Evolutionary conservation across 1,139 yeast species (phyloP), one percentile per base, ranked within the genome.

Genomic region (Sugiyamaella sp.): DNA sequence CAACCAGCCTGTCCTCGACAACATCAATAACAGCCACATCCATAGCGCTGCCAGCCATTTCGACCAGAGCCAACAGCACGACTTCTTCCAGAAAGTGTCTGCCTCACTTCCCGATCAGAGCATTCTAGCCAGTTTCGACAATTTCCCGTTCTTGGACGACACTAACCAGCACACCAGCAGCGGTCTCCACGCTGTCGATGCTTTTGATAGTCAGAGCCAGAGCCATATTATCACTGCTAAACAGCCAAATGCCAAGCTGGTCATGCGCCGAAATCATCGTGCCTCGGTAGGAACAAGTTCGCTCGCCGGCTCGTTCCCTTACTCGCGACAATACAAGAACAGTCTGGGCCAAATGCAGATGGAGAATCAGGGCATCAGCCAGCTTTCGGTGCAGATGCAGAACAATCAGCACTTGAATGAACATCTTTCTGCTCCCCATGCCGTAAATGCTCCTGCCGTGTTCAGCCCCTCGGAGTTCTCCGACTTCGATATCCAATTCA

Each of bases 261-360:
- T 40, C 4, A 40, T 40, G 46, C 32, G 46, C 29, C 12, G 51
- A 41, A 40, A 48, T 19, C 38, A 41, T n/a, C 46, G 41, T 41
- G 24, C 44, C 2, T 44, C 40, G 39, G 21, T 20, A 19, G 48
- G 27, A 8, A 20, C 19, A 19, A 17, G 5, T 17, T 17, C 48
- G 6, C 12, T 33, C 14, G 25, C 29, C 12, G 38, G n/a, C 12
- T 39, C 45, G 5, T 46, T 46, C 35, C 50, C 50, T 12, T 46
- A 46, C 27, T 37, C 50, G 2, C 21, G 41, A 16, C 43, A 46
- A n/a, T 24, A 24, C 14, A 27, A 45, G n/a, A 44, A 32, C 43
- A 43, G 42, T 14, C n/a, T 29, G 35, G 35, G 35, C n/a, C 14
- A 29, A 8, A 5, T 29, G 14, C 35, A 29, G 14, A 8, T 29